phyloP scores from a whole-genome alignment of 495 filamentous ascomycete genomes.

The Tuber melanosporum region DNA sequence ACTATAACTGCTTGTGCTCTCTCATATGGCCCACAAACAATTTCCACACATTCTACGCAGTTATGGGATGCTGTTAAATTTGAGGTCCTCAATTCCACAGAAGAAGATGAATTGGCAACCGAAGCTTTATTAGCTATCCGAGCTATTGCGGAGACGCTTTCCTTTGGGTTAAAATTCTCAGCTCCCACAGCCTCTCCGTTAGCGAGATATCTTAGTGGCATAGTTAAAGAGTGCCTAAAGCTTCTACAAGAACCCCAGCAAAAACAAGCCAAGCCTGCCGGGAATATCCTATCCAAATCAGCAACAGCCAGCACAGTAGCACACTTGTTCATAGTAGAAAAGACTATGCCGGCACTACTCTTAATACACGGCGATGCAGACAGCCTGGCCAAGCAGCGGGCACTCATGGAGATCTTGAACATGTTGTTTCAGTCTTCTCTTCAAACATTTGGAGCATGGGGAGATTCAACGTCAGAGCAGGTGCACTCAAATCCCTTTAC shows the following conservation, averaged over 20 bases:
- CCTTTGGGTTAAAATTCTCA: slow-evolving; percentile 47
- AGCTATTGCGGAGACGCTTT: slow-evolving; percentile 55
- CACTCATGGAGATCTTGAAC: slow-evolving; percentile 58
- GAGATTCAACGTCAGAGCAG: slow-evolving; percentile 40
- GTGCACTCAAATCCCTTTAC: slow-evolving; percentile 50
- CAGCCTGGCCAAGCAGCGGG: slow-evolving; percentile 60
- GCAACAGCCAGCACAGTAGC: slow-evolving; percentile 53
- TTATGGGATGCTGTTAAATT: slow-evolving; percentile 71
- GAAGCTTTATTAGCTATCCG: slow-evolving; percentile 53
- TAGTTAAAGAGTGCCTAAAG: slow-evolving; percentile 65
- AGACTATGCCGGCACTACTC: slow-evolving; percentile 55
- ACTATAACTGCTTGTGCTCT: slow-evolving; percentile 56
- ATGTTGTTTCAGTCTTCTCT: slow-evolving; percentile 55
- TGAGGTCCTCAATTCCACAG: slow-evolving; percentile 61
- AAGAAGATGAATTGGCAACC: slow-evolving; percentile 64
- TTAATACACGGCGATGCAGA: slow-evolving; percentile 60
- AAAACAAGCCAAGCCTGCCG: slow-evolving; percentile 65
- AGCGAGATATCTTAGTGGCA: slow-evolving; percentile 56
- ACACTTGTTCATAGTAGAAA: slow-evolving; percentile 52
- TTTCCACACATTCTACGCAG: slow-evolving; percentile 62
- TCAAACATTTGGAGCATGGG: slow-evolving; percentile 55
- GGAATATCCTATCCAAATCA: slow-evolving; percentile 56
- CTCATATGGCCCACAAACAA: slow-evolving; percentile 56
- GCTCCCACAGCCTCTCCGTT: slow-evolving; percentile 51
- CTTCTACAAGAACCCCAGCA: slow-evolving; percentile 69